Percentiles rank a stretch among this genome's conserved stretches.
Conservation (phyloP, 2,329 filamentous ascomycete species). For the Aureobasidium namibiae region DNA sequence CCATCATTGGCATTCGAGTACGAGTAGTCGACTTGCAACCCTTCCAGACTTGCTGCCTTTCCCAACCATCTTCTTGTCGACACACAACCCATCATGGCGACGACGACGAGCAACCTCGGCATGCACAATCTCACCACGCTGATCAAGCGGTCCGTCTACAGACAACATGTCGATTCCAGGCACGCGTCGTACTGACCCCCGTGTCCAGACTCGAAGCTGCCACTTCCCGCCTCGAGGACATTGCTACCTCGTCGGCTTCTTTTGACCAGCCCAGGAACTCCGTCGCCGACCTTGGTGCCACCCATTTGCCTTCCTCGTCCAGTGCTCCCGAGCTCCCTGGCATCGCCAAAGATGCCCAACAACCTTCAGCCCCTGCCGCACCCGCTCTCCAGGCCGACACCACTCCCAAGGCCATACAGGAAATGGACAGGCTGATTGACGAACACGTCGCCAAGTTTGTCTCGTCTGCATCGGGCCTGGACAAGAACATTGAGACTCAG, state of each 20-base stretch:
- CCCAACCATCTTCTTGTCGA: too few species aligned
- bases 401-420: constrained; percentile 70
- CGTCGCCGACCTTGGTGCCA: constrained; percentile 21
- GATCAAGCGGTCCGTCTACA: constrained; percentile 77
- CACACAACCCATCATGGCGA: constrained; percentile 13
- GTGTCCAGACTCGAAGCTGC: constrained; percentile 82
- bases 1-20: neutral
- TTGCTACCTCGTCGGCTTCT: constrained; percentile 63
- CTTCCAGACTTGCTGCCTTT: too few species aligned
- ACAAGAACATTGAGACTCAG: constrained; percentile 42
- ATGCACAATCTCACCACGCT: constrained; percentile 97
- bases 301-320: constrained; percentile 24
- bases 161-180: neutral
- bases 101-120: constrained; percentile 34
- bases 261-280: constrained; percentile 37
- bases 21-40: neutral
- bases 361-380: constrained; percentile 24
- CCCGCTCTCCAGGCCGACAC: constrained; percentile 34
- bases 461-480: constrained; percentile 67
- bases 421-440: constrained; percentile 74
- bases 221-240: constrained; percentile 91
- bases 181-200: constrained; percentile 36
- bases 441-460: constrained; percentile 70
- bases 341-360: constrained; percentile 18
- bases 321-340: constrained; percentile 23